Base-by-base conservation (phyloP, 768 basidiomycete genomes). In the Boletus bicolor region DNA sequence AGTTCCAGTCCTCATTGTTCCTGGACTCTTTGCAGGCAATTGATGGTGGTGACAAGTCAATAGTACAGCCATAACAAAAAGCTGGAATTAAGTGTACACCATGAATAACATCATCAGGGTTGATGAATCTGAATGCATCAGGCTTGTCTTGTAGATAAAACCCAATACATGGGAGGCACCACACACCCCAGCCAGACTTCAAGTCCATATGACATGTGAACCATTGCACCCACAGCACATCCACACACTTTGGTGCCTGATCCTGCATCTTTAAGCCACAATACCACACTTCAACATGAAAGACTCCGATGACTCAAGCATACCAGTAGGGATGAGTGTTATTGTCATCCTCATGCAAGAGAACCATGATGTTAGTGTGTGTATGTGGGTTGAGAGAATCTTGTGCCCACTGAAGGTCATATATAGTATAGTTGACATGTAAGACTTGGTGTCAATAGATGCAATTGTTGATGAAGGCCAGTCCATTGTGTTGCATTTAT, bases 1-100 rank as follows among this genome's bases (percentile, higher is more conserved):
- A 68, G 7, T 52, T 39, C 63, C 66, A 77, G 44, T 76, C 77
- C 1, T 65, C 43, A 21, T 71, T 24, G 1, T 56, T 53, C 15
- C 69, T 59, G 0, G 49, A 35, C 1, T 56, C 24, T 14, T 49
- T 41, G 9, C 12, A 42, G 24, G 51, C 38, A 28, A 66, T 49
- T 6, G 48, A 52, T 4, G 60, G 62, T 0, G n/a, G 42, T 11
- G 62, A 9, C 0, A 53, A 8, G 0, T 5, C 7, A 2, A 7
- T 26, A 5, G 56, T 57, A 8, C 2, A 35, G 1, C 51, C 42
- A 9, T 24, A 49, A 15, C 1, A 5, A 24, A 53, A 57, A 0
- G 26, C 39, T 0, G 47, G 56, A 3, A 57, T 53, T 0, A 53
- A 0, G 15, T 57, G 47, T 1, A 57, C 44, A 28, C 26, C 26